Percentiles rank a stretch among this genome's conserved stretches.
These are phyloP conservation scores for Penicillium mononematosum DNA, from an alignment of 495 filamentous ascomycete genomes.

Conservation along the genomic window DNA sequence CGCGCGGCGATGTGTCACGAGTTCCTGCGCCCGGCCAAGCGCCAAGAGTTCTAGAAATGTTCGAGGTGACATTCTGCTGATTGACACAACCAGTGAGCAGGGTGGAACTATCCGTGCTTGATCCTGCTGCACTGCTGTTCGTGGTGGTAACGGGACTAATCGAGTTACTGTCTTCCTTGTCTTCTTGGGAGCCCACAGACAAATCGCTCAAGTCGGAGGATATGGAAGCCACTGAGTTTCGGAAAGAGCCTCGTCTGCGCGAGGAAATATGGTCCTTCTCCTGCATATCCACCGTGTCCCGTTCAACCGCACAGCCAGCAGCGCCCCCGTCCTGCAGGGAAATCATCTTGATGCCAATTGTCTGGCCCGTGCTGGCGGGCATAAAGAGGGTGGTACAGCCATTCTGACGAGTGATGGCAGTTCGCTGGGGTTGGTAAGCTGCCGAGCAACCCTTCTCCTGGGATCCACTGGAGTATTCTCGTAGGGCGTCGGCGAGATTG, in stretches of 20 bases:
- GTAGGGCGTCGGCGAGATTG: slow-evolving; percentile 70
- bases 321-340: slow-evolving; percentile 44
- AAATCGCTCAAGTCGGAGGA: slow-evolving; percentile 43
- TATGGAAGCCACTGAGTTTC: slow-evolving; percentile 39
- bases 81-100: slow-evolving; percentile 38
- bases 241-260: slow-evolving; percentile 17
- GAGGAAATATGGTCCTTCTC: slow-evolving; percentile 20
- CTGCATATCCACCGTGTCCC: slow-evolving; percentile 14
- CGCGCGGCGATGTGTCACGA: slow-evolving; percentile 65
- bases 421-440: slow-evolving; percentile 74
- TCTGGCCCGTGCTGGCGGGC: slow-evolving; percentile 67
- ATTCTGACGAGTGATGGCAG: slow-evolving; percentile 64
- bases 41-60: slow-evolving; percentile 34
- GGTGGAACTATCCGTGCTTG: slow-evolving; percentile 26
- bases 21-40: slow-evolving; percentile 43
- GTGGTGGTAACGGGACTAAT: slow-evolving; percentile 21
- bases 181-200: slow-evolving; percentile 37
- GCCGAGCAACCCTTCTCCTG: slow-evolving; percentile 57
- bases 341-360: slow-evolving; percentile 63
- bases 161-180: slow-evolving; percentile 10
- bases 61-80: slow-evolving; percentile 31
- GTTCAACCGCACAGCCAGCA: slow-evolving; percentile 39
- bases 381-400: slow-evolving; percentile 88
- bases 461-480: slow-evolving; percentile 75
- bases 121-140: slow-evolving; percentile 31